Percentiles rank a stretch among this genome's conserved stretches.
These are phyloP conservation scores for Verbena officinalis DNA, from an alignment of 257 asterid genomes.

Conservation along the genomic window DNA sequence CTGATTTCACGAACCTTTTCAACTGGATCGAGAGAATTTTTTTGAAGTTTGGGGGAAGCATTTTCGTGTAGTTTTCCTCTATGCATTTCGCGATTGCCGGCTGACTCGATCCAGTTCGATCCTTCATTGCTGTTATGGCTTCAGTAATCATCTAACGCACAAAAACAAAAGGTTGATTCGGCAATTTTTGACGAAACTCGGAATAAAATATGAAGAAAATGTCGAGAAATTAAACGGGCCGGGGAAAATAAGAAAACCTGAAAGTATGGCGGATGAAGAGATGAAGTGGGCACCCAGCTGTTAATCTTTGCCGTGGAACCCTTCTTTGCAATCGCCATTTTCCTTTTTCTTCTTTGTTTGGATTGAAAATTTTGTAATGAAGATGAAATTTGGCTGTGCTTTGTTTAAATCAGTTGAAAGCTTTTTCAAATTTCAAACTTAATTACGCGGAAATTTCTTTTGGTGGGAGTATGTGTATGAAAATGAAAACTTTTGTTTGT, in stretches of 20 bases:
- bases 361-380: constrained; percentile 1
- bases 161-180: background rate
- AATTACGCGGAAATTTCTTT: background rate
- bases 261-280: constrained; percentile 53
- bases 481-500: too few relatives aligned
- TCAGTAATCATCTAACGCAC: constrained; percentile 55
- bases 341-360: background rate
- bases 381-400: background rate
- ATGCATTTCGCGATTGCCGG: constrained; percentile 63
- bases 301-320: constrained; percentile 14
- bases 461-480: constrained; percentile 17
- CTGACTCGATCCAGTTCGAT: constrained; percentile 63
- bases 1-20: constrained; percentile 53
- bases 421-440: constrained; percentile 28
- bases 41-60: constrained; percentile 54
- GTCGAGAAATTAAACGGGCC: too few relatives aligned
- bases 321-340: constrained; percentile 15
- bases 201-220: background rate
- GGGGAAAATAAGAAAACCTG: constrained; percentile 27
- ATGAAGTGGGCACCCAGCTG: constrained; percentile 27
- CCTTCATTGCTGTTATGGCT: constrained; percentile 61
- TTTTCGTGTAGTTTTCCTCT: constrained; percentile 40
- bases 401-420: background rate
- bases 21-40: constrained; percentile 50
- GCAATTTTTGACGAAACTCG: background rate